Base-by-base conservation (phyloP, 2,329 filamentous ascomycete genomes). In the Acrocalymma vagum region DNA sequence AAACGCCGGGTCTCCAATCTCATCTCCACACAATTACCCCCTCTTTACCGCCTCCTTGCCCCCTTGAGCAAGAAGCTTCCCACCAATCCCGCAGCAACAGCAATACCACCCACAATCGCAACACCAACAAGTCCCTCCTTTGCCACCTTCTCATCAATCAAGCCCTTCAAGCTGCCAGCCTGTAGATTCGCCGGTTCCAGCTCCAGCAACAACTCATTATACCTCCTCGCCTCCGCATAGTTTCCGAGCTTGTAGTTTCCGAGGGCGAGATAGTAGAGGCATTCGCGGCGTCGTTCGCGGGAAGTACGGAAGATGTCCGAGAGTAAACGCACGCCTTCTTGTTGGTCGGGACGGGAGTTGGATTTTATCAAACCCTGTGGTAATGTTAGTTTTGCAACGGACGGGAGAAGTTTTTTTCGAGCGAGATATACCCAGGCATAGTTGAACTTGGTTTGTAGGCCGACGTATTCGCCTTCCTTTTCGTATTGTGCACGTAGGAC, bases 361-460 rank as follows among this genome's bases (percentile, higher is more conserved):
- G 93, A 96, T 78, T 97, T 99, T 62, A 99, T 96, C 56, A 99
- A 82, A 56, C 94, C 94, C 91, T 95, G 50, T 21, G 9, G 31
- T 11, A 29, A 30, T 14, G 38, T 56, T 15, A 57, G 49, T 26
- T 10, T 4, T 6, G 25, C n/a, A 11, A 18, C 18, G 6, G 18
- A n/a, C 26, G 26, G n/a, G 16, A 17, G 27, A 17, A 29, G 15
- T 8, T 14, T 28, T 24, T 24, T 34, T 23, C 23, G 26, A 20
- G 20, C 31, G 20, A 24, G 23, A 58, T 78, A 42, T 83, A 95
- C 91, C 94, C 94, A 99, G 67, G 94, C 93, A 72, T 93, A 97
- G 84, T 99, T 99, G 83, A 99, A 99, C 71, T 97, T 97, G 48
- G 94, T 99, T 73, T 99, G 94, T 26, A 99, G 83, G 45, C 93